Base-by-base conservation (phyloP, 345 rosid species). In the Hirschfeldia incana region DNA sequence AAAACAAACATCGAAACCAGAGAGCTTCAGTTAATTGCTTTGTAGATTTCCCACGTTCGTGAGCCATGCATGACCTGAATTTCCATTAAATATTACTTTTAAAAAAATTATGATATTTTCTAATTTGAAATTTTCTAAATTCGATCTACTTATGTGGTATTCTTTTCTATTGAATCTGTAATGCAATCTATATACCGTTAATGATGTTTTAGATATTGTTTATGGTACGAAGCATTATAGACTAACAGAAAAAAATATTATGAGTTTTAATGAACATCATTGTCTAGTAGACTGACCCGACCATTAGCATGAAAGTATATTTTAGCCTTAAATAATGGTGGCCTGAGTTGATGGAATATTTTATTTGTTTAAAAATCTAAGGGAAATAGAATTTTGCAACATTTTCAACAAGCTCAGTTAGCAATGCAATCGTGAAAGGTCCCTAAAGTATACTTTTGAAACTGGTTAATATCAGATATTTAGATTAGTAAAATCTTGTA, bases 51-150 rank as follows among this genome's bases (percentile, higher is more conserved):
- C 82, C 34, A 73, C 44, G 70, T 62, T 80, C 78, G 36, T 15
- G 39, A 80, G 36, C 83, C 83, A 80, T 69, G 83, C 26, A 74
- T 79, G 82, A 63, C 66, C 82, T 79, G 75, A 49, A 46, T 33
- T 73, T 13, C 4, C 44, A 42, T 9, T 61, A 3, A 7, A 7
- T 59, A 8, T 1, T 7, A 67, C n/a, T 39, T 10, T 9, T 2
- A 62, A 28, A 61, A 7, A 12, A 30, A n/a, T 69, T n/a, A n/a
- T 8, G 5, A 13, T 27, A 37, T 9, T n/a, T n/a, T n/a, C n/a
- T n/a, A n/a, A n/a, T 77, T 36, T 55, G 15, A 69, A 68, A 30
- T 9, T 57, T 12, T 30, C n/a, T n/a, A n/a, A n/a, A n/a, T n/a
- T n/a, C n/a, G n/a, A n/a, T n/a, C n/a, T n/a, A n/a, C n/a, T n/a